These are phyloP conservation scores for Sisymbrium altissimum DNA, from an alignment of 345 rosid genomes.

Conservation along the genomic window DNA sequence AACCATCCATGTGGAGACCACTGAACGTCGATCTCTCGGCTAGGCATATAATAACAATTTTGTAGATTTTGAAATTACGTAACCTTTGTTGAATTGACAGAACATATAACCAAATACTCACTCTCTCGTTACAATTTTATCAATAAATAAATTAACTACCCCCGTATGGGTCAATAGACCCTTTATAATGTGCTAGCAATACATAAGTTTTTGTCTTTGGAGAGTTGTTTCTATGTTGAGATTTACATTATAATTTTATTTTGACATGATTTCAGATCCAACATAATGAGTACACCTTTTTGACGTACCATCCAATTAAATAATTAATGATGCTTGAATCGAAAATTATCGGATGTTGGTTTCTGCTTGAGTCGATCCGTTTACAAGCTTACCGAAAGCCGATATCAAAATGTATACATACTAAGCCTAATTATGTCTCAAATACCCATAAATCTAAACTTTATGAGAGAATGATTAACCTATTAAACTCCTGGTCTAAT, in stretches of 20 bases:
- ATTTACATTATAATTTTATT: too few species aligned
- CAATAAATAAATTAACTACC: neutral
- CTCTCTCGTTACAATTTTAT: neutral
- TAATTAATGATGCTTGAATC: neutral
- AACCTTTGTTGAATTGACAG: neutral
- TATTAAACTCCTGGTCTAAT: neutral
- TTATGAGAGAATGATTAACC: neutral
- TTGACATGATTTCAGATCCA: too few species aligned
- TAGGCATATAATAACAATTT: neutral
- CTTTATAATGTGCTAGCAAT: neutral
- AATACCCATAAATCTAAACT: too few species aligned
- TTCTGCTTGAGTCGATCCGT: neutral
- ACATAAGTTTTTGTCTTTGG: neutral
- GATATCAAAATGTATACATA: too few species aligned
- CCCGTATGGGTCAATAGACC: neutral
- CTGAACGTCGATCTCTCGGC: neutral
- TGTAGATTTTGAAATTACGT: neutral
- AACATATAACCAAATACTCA: neutral
- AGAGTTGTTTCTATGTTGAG: too few species aligned
- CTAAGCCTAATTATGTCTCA: too few species aligned
- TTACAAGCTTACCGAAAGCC: neutral
- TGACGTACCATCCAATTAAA: too few species aligned
- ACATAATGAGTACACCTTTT: too few species aligned
- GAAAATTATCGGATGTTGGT: neutral
- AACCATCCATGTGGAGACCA: slow-evolving; percentile 15